A percentile compares a stretch with the other conserved stretches of the same genome.
These are phyloP conservation scores for Hapsidospora chrysogenum DNA, from an alignment of 495 filamentous ascomycete species.

Conservation along the genomic window DNA sequence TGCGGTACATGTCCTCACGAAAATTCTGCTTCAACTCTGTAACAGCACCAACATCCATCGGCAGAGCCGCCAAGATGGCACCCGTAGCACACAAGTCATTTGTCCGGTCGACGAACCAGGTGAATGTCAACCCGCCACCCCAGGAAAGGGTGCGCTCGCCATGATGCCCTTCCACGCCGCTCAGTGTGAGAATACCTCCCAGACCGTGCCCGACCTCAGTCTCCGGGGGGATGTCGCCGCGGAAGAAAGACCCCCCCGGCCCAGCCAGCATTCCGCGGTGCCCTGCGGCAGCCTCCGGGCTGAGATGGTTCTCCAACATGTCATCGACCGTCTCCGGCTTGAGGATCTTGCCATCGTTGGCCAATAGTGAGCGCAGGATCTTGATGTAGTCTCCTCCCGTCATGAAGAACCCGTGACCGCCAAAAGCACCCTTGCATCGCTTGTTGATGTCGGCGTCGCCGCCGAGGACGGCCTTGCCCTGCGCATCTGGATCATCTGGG, in stretches of 20 bases:
- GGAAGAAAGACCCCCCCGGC: slow-evolving; percentile 9
- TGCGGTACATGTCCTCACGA: slow-evolving; percentile 23
- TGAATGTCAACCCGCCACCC: slow-evolving; percentile 10
- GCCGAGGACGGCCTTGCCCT: slow-evolving; percentile 3
- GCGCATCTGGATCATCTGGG: background rate
- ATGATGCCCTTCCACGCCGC: slow-evolving; percentile 8
- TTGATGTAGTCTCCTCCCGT: slow-evolving; percentile 12
- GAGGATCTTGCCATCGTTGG: slow-evolving; percentile 16
- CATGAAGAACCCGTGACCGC: slow-evolving; percentile 16
- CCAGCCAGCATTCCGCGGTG: slow-evolving; percentile 5
- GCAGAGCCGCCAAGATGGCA: slow-evolving; percentile 20
- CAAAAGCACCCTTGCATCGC: slow-evolving; percentile 5
- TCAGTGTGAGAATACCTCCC: slow-evolving; percentile 9
- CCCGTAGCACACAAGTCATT: slow-evolving; percentile 26
- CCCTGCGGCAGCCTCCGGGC: slow-evolving; percentile 3
- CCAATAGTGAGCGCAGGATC: slow-evolving; percentile 11
- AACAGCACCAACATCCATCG: slow-evolving; percentile 13
- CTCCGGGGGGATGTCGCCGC: slow-evolving; percentile 6
- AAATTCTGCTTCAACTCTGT: slow-evolving; percentile 24
- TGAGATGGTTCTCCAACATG: slow-evolving; percentile 14
- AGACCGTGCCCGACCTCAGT: slow-evolving; percentile 6
- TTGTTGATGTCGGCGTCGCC: background rate
- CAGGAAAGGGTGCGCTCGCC: slow-evolving; percentile 10
- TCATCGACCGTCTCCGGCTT: slow-evolving; percentile 8
- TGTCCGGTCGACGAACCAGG: slow-evolving; percentile 29